Conservation (phyloP, 2,329 filamentous ascomycete species). For the Colletotrichum lindemuthianum region DNA sequence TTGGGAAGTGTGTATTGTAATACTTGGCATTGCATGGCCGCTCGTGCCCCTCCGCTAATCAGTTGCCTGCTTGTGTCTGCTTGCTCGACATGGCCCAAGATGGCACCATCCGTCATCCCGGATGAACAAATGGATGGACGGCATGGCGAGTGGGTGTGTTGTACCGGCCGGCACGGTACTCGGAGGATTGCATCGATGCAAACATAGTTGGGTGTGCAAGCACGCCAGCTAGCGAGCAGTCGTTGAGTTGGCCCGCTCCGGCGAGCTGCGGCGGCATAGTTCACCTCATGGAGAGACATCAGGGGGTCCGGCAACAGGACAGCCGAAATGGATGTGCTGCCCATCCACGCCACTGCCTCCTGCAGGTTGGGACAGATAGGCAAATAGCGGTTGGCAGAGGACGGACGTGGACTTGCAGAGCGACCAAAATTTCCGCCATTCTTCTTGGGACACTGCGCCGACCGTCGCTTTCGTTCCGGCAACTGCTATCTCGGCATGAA, state of each 20-base stretch:
- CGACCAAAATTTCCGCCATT: conserved; percentile 10
- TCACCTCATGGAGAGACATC: conserved; percentile 14
- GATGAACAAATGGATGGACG: conserved; percentile 17
- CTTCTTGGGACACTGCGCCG: neutral
- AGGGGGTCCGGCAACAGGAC: conserved; percentile 25
- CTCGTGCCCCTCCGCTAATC: conserved; percentile 6
- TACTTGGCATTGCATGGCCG: conserved; percentile 14
- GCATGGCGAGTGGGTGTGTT: conserved; percentile 19
- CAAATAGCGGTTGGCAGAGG: neutral
- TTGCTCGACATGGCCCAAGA: conserved; percentile 11
- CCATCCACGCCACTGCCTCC: conserved; percentile 11
- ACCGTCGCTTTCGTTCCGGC: conserved; percentile 7
- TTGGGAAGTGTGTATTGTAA: no score
- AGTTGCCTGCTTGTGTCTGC: neutral
- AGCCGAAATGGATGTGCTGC: conserved; percentile 2
- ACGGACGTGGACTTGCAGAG: neutral
- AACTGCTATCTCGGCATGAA: conserved; percentile 4
- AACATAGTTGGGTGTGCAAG: conserved; percentile 17
- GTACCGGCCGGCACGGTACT: conserved; percentile 20
- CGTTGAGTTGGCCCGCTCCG: conserved; percentile 26
- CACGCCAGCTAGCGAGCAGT: conserved; percentile 22
- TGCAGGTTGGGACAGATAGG: neutral
- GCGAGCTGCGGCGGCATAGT: conserved; percentile 6
- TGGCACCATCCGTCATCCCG: conserved; percentile 15
- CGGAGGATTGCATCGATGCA: conserved; percentile 12